Base-by-base conservation (phyloP, 805 yeast species). In the Sugiyamaella chiloensis region DNA sequence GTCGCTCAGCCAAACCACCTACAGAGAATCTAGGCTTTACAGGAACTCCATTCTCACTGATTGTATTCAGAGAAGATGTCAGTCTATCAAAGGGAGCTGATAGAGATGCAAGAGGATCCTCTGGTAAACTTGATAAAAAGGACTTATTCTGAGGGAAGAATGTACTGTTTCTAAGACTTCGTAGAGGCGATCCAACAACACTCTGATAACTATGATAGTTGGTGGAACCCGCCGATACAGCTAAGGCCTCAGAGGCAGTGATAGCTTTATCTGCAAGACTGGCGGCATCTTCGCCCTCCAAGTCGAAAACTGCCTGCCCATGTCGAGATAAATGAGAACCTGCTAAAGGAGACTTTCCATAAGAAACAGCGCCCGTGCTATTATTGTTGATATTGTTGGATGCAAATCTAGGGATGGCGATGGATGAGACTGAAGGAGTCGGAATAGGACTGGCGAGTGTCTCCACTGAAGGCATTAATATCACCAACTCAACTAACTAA, bases 171-270 rank as follows among this genome's bases (percentile, higher is more conserved):
- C 44, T 44, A 29, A 31, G 37, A 14, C 39, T 27, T 17, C 40
- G 24, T 21, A 46, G 35, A 20, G 49, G 49, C 4, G 49, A 46
- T 19, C 42, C 42, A 16, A 34, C 20, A 19, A 8, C 20, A 8
- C 37, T 34, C 24, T 42, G 41, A n/a, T 23, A 17, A 34, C 47
- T 44, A 24, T 35, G 41, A 17, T 21, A 32, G 24, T 26, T 16
- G 23, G 42, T 16, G 23, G 47, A 34, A 17, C 34, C 17, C 5
- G 42, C 42, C n/a, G 32, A 19, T 8, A 29, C 24, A 30, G 49
- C 49, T 5, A 46, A 30, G 11, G 49, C 49, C 40, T 46, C 44
- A 11, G 49, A 46, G 5, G 44, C 49, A 2, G 49, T 46, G 27
- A 46, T 39, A 20, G 49, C 49, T 14, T 31, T 14, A 30, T 46